These are phyloP conservation scores for Sergeia podlipaevii DNA, from an alignment of 208 protist species.

Conservation along the genomic window DNA sequence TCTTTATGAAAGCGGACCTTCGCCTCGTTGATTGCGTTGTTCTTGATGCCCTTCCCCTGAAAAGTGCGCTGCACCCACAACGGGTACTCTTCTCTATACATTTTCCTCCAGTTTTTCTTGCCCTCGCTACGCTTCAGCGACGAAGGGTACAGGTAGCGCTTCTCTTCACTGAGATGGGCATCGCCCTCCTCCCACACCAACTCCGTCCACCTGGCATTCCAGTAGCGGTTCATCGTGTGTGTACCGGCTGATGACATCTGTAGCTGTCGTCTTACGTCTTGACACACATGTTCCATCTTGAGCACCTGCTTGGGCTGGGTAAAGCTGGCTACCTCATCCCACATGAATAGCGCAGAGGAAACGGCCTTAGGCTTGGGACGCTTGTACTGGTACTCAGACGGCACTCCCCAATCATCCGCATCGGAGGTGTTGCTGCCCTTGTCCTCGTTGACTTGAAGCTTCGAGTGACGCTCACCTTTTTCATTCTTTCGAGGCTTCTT, in stretches of 20 bases:
- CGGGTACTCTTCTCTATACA: constrained; percentile 70
- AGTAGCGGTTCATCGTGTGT: constrained; percentile 75
- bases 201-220: constrained; percentile 69
- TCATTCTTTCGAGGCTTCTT: constrained; percentile 6
- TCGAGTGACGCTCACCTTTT: constrained; percentile 4
- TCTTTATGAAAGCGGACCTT: constrained; percentile 44
- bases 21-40: constrained; percentile 56
- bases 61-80: constrained; percentile 46
- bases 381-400: constrained; percentile 20
- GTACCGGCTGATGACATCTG: constrained; percentile 34
- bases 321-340: constrained; percentile 66
- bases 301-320: constrained; percentile 42
- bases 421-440: neutral
- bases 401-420: neutral
- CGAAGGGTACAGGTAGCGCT: constrained; percentile 28
- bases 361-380: constrained; percentile 33
- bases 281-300: constrained; percentile 41
- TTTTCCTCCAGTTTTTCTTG: constrained; percentile 54
- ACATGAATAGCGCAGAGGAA: constrained; percentile 53
- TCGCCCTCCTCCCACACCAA: constrained; percentile 55
- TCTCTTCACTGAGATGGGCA: constrained; percentile 17
- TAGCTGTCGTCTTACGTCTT: constrained; percentile 37
- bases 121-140: constrained; percentile 52
- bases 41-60: constrained; percentile 31
- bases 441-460: constrained; percentile 3